A percentile compares a stretch with the other conserved stretches of the same genome.
Evolutionary conservation across 306 rosid species (phyloP).

Genomic region (Corylus americana): DNA sequence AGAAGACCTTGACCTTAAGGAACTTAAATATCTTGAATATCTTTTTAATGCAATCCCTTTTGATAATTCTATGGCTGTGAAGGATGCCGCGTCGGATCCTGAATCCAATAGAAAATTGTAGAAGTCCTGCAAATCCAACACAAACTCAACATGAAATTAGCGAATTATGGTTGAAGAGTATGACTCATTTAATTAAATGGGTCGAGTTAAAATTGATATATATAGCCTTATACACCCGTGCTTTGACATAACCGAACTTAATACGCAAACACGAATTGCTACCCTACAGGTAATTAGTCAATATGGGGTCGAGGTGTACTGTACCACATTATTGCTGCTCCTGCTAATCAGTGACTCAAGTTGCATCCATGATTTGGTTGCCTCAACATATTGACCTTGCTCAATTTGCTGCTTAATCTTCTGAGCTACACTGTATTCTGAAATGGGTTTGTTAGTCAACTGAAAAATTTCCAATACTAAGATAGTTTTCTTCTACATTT

Average conservation of each 20-base stretch:
- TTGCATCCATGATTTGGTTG: conserved; percentile 57
- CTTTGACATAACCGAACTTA: too few species aligned
- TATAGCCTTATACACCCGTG: too few species aligned
- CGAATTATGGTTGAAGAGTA: too few species aligned
- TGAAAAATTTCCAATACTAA: background rate
- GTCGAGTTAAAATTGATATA: too few species aligned
- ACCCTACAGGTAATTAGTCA: background rate
- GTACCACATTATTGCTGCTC: conserved; percentile 69
- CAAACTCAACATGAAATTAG: too few species aligned
- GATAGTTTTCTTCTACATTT: conserved; percentile 7
- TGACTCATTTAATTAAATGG: too few species aligned
- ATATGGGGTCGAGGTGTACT: conserved; percentile 5
- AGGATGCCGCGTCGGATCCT: conserved; percentile 37
- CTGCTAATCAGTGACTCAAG: conserved; percentile 47
- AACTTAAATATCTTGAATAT: conserved; percentile 60
- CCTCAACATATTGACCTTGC: conserved; percentile 55
- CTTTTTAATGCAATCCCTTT: conserved; percentile 29
- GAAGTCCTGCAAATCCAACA: conserved; percentile 52
- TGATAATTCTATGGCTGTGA: conserved; percentile 28
- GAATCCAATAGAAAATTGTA: conserved; percentile 67
- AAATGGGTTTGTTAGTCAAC: conserved; percentile 28
- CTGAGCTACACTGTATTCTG: conserved; percentile 55
- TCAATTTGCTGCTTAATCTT: conserved; percentile 62
- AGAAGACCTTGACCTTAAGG: conserved; percentile 34
- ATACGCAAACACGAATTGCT: too few species aligned